phyloP scores from a whole-genome alignment of 179 eudicot species.

The Dionaea muscipula region DNA sequence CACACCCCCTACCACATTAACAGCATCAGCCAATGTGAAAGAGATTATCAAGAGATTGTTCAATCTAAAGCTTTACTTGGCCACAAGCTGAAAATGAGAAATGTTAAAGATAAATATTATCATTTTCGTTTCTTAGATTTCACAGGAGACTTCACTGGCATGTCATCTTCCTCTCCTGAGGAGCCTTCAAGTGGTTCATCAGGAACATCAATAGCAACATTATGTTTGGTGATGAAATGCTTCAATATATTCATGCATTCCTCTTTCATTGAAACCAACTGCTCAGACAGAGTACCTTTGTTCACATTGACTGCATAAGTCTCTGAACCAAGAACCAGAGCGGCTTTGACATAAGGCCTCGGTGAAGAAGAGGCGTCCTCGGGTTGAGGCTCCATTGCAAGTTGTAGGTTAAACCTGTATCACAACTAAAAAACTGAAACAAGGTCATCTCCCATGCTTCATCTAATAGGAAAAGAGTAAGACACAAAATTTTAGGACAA shows the following conservation, averaged over 20 bases:
- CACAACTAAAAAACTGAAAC: no score
- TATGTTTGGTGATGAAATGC: slow-evolving; percentile 68
- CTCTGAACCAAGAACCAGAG: slow-evolving; percentile 63
- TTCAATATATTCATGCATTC: slow-evolving; percentile 68
- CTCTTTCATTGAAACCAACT: slow-evolving; percentile 52
- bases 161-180: slow-evolving; percentile 52
- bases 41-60: no score
- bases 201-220: slow-evolving; percentile 77
- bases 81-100: no score
- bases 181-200: slow-evolving; percentile 67
- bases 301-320: slow-evolving; percentile 23
- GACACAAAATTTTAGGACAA: no score
- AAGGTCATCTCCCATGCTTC: no score
- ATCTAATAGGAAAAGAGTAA: no score
- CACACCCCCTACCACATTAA: no score
- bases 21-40: no score
- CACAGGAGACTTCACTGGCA: slow-evolving; percentile 25
- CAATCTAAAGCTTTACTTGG: no score
- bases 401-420: not conserved
- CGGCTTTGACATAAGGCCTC: slow-evolving; percentile 32
- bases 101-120: slow-evolving; percentile 7
- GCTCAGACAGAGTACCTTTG: slow-evolving; percentile 53
- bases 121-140: slow-evolving; percentile 52
- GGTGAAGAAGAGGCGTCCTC: slow-evolving; percentile 11
- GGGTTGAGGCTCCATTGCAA: slow-evolving; percentile 37